Evolutionary conservation across 1,139 yeast species (phyloP), one percentile per base, ranked within the genome.

Genomic region (Pichia sp.): DNA sequence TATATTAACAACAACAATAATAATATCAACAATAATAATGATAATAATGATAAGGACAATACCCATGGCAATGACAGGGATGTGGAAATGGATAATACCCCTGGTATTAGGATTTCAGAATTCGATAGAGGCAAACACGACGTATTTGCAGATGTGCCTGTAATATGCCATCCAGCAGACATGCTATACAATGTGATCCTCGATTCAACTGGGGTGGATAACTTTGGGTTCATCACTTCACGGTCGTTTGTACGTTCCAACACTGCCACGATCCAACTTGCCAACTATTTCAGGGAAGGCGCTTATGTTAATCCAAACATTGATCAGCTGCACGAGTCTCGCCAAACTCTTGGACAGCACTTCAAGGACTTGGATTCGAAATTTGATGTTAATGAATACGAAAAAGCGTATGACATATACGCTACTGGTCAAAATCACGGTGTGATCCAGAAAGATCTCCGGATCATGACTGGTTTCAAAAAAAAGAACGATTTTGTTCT

Each of bases 401-500:
- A 52, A 10, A 23, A 40, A 15, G 46, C 47, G 10, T 61, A 59
- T 45, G 48, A 51, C n/a, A 43, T 46, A 8, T 36, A 44, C 19
- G 15, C 44, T 7, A 16, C 29, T 8, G 23, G 32, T 6, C 8
- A 50, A 8, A 34, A 23, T 23, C 29, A 30, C 31, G 54, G 62
- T 53, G 64, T 47, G 52, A 62, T 57, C 52, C 60, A 42, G 61
- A 57, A 47, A 56, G 68, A 54, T 59, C 61, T 54, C 54, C 60
- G 16, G 46, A 72, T 36, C 59, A 70, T 71, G 49, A 65, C 67
- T 1, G 48, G 44, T 5, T 64, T 64, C 30, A 52, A 51, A 15
- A 65, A 64, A 53, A 65, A 65, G 51, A 52, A 61, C 23, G 67
- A 66, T 54, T 62, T 57, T 30, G 51, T 65, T 2, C 49, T 67